Conservation (phyloP, 345 rosid species). For the Lenwebbia sp. region DNA sequence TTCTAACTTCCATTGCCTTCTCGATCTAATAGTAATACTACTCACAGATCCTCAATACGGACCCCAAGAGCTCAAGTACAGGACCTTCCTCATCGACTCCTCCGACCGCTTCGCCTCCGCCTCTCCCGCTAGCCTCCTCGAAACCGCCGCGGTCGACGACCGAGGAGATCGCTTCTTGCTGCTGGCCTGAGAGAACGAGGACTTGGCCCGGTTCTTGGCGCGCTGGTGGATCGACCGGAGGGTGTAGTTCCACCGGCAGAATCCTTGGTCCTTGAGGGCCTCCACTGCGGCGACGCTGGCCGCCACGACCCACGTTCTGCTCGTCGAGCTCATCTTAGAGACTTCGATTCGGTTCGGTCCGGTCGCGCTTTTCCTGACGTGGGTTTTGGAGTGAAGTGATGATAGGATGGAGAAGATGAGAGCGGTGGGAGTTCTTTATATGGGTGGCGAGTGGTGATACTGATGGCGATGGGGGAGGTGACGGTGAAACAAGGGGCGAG, state of each 20-base stretch:
- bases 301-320: conserved; percentile 28
- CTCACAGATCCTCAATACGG: background rate
- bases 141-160: background rate
- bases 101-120: conserved; percentile 17
- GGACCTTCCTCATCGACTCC: conserved; percentile 36
- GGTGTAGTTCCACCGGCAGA: conserved; percentile 30
- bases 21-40: background rate
- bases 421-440: background rate
- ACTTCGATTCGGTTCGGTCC: background rate
- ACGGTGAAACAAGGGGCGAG: background rate
- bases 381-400: background rate
- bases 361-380: background rate
- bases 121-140: background rate
- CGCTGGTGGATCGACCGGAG: conserved; percentile 17
- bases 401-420: background rate
- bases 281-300: conserved; percentile 27
- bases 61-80: conserved; percentile 54
- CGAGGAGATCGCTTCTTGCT: conserved; percentile 11
- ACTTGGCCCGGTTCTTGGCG: conserved; percentile 13
- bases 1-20: background rate
- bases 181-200: conserved; percentile 7
- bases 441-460: background rate
- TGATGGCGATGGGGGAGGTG: background rate
- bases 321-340: background rate
- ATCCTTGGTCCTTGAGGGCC: conserved; percentile 29